Evolutionary conservation across 257 asterid genomes (phyloP), one percentile per base, ranked within the genome.

Genomic region (Apocynum venetum): DNA sequence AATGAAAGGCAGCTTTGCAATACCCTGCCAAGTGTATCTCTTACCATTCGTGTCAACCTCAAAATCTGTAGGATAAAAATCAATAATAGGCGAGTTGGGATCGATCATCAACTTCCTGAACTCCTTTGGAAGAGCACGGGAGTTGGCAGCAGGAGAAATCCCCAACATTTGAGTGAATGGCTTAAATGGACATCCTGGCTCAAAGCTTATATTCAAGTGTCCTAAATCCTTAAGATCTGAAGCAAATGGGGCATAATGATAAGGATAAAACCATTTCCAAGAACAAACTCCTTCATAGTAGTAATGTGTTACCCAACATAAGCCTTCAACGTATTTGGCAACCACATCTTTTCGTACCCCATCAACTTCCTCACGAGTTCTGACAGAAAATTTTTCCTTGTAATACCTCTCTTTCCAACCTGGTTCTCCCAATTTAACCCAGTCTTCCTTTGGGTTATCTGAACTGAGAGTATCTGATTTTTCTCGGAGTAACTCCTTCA

Each of bases 121-220:
- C 61, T 85, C 82, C 84, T 79, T 85, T 38, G 98, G 98, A 77
- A 94, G 89, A 79, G 96, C 93, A 80, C 89, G 95, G 47, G 92
- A 76, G 84, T 96, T 94, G 93, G 97, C 95, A 64, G 98, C 96
- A 41, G 98, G 97, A 65, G 92, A 94, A 75, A 92, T 97, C 72
- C 97, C 97, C 79, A 94, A 80, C 76, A 94, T 85, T 78, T 94
- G 98, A 83, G 91, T 92, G 82, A 92, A 94, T 17, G 98, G 97
- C 84, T 93, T 92, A 80, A 94, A 94, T 43, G 97, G 97, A 46
- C 91, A 76, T 79, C 97, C 98, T 75, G 92, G 75, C 72, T 89
- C 91, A 85, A 91, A 94, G 72, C 79, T 77, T 79, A 92, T 86
- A 76, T 88, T 72, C 86, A 91, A 78, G 79, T 85, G 84, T 66